These are phyloP conservation scores for Dryadomyces quercivorus DNA, from an alignment of 2,329 filamentous ascomycete genomes.

Conservation along the genomic window DNA sequence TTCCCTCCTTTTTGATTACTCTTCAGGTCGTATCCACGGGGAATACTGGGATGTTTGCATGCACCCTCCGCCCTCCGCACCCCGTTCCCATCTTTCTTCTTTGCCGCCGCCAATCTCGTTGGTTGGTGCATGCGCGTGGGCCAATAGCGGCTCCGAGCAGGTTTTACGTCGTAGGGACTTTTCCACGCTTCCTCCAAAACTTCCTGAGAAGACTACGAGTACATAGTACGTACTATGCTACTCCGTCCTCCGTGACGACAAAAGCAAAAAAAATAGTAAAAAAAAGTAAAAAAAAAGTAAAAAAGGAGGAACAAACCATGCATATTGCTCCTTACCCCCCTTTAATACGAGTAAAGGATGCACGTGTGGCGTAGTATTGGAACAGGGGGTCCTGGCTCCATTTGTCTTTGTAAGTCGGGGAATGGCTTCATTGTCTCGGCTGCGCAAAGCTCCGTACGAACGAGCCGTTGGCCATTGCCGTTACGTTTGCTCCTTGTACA, in stretches of 20 bases:
- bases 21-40: background rate
- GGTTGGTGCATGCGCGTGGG: slow-evolving; percentile 1
- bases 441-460: too few relatives aligned
- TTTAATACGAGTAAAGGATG: background rate
- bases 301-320: background rate
- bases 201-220: too few relatives aligned
- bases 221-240: too few relatives aligned
- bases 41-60: background rate
- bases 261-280: too few relatives aligned
- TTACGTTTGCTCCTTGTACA: background rate
- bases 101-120: background rate
- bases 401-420: background rate
- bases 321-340: background rate
- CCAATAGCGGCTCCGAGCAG: background rate
- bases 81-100: background rate
- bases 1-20: background rate
- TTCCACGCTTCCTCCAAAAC: too few relatives aligned
- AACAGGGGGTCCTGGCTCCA: background rate
- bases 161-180: too few relatives aligned
- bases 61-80: background rate
- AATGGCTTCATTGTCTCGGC: too few relatives aligned
- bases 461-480: background rate
- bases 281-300: too few relatives aligned
- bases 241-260: background rate
- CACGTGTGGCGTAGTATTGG: slow-evolving; percentile 2